Percentiles rank a stretch among this genome's conserved stretches.
Evolutionary conservation across 495 filamentous ascomycete genomes (phyloP).

Genomic region (Penicillium lividum): DNA sequence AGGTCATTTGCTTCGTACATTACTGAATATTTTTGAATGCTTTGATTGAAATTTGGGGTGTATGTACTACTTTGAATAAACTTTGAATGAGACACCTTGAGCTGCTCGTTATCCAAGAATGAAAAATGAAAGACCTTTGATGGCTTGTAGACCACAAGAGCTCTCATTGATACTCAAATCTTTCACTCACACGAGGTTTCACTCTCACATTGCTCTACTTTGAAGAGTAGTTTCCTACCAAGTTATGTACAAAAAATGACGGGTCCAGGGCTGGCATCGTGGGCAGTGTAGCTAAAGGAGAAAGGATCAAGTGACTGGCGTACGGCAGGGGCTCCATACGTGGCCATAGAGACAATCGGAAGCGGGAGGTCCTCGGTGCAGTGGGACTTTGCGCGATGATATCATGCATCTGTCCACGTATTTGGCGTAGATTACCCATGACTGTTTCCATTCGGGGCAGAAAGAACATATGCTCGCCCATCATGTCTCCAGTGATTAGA

Average conservation of each 20-base stretch:
- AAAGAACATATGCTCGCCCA: slow-evolving; percentile 14
- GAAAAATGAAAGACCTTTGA: too few species aligned
- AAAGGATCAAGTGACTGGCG: neutral
- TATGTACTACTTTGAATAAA: neutral
- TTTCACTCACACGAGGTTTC: neutral
- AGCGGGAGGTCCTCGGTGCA: neutral
- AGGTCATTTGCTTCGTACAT: neutral
- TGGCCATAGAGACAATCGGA: slow-evolving; percentile 7
- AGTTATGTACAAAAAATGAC: neutral
- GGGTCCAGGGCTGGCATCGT: neutral
- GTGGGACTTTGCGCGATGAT: slow-evolving; percentile 3
- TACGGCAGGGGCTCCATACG: slow-evolving; percentile 5
- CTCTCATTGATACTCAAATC: neutral
- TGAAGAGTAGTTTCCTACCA: neutral
- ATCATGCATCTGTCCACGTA: slow-evolving; percentile 7
- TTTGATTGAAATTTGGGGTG: neutral
- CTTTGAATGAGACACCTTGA: too few species aligned
- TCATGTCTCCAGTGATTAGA: neutral
- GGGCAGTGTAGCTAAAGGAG: neutral
- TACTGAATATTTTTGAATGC: neutral
- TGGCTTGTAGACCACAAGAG: neutral
- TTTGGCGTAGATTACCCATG: slow-evolving; percentile 10
- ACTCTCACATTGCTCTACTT: neutral
- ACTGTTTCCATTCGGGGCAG: slow-evolving; percentile 10
- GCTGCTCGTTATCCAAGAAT: neutral